phyloP scores from a whole-genome alignment of 2,329 filamentous ascomycete species.

The Aureobasidium sp. region DNA sequence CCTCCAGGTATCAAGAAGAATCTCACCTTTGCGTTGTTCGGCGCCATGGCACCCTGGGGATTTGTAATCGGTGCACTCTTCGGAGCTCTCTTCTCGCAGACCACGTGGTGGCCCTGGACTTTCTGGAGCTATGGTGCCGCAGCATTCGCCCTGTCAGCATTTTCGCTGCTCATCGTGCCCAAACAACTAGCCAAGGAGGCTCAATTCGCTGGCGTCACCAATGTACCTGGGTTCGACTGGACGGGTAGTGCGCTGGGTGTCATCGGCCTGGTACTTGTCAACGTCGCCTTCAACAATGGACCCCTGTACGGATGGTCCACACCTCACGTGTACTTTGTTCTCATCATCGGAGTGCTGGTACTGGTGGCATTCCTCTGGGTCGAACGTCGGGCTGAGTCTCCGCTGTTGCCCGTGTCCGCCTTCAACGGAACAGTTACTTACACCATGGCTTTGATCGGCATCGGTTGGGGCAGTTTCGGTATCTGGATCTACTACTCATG shows the following conservation, averaged over 20 bases:
- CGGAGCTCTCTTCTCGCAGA: slow-evolving; percentile 26
- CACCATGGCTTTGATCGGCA: slow-evolving; percentile 47
- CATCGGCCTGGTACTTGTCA: slow-evolving; percentile 52
- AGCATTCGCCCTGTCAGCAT: slow-evolving; percentile 28
- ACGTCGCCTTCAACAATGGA: slow-evolving; percentile 60
- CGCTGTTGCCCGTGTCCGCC: slow-evolving; percentile 23
- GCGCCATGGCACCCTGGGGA: slow-evolving; percentile 28
- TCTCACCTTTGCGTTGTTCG: slow-evolving; percentile 31
- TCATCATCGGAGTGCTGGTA: slow-evolving; percentile 50
- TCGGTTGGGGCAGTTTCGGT: slow-evolving; percentile 64
- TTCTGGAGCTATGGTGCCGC: slow-evolving; percentile 39
- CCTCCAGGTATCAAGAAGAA: slow-evolving; percentile 29
- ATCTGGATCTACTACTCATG: slow-evolving; percentile 30
- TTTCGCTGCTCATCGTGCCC: slow-evolving; percentile 35
- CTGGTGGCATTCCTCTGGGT: slow-evolving; percentile 45
- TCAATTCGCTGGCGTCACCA: slow-evolving; percentile 19
- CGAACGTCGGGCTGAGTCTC: slow-evolving; percentile 22
- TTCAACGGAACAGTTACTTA: slow-evolving; percentile 23
- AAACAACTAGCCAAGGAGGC: slow-evolving; percentile 15
- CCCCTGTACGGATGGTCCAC: slow-evolving; percentile 50
- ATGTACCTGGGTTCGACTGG: slow-evolving; percentile 29
- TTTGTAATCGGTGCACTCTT: slow-evolving; percentile 28
- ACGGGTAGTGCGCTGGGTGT: slow-evolving; percentile 44
- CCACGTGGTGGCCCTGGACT: slow-evolving; percentile 27
- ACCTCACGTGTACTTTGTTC: slow-evolving; percentile 46